phyloP scores from a whole-genome alignment of 768 basidiomycete genomes.

The Hericium rajendrae region DNA sequence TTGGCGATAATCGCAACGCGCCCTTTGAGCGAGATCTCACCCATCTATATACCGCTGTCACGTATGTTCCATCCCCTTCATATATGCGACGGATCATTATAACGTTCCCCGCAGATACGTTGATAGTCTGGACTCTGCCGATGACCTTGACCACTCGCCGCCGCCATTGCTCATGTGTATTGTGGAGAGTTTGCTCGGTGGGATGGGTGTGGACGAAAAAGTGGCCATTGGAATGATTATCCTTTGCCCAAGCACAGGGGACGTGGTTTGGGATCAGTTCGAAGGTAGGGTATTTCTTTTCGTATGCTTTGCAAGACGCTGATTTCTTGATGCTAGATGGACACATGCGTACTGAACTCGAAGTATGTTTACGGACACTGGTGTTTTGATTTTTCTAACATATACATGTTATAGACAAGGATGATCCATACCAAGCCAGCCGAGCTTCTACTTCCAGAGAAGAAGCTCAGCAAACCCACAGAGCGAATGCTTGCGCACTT shows the following conservation, averaged over 20 bases:
- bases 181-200: conserved; percentile 42
- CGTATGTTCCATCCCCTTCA: conserved; percentile 32
- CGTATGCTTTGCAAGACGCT: too few species aligned
- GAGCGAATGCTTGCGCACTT: conserved; percentile 70
- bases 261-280: conserved; percentile 90
- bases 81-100: not conserved
- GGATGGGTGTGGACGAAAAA: conserved; percentile 33
- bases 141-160: conserved; percentile 44
- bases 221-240: conserved; percentile 61
- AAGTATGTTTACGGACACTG: conserved; percentile 33
- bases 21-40: conserved; percentile 70
- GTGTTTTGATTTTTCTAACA: not conserved
- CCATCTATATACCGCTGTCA: conserved; percentile 77
- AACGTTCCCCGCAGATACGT: conserved; percentile 50
- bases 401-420: conserved; percentile 48
- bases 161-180: conserved; percentile 72
- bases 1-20: conserved; percentile 59
- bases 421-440: conserved; percentile 77
- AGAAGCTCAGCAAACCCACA: conserved; percentile 55
- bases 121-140: conserved; percentile 64
- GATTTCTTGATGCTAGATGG: conserved; percentile 39
- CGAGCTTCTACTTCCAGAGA: conserved; percentile 62
- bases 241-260: conserved; percentile 82
- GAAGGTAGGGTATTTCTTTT: conserved; percentile 38
- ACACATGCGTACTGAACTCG: conserved; percentile 80